Conservation (phyloP, 768 basidiomycete species). For the Xerocomellus intermedius region DNA sequence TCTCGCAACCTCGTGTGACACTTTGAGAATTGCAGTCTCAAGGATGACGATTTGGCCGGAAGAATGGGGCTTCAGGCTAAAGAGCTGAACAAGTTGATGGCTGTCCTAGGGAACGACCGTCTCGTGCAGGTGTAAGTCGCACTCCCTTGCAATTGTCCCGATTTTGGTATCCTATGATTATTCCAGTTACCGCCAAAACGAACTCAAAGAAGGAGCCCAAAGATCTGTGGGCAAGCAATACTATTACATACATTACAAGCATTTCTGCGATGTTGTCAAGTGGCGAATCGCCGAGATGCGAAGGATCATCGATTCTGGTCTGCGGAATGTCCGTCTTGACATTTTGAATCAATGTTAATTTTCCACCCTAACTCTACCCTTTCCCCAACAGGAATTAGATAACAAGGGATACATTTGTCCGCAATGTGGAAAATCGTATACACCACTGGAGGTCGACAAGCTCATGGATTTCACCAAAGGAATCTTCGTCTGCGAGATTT, state of each 20-base stretch:
- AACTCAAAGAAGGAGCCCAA: constrained; percentile 86
- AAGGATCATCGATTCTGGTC: constrained; percentile 80
- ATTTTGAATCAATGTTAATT: background rate
- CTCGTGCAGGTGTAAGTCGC: constrained; percentile 70
- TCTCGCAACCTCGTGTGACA: constrained; percentile 15
- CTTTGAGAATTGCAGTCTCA: constrained; percentile 55
- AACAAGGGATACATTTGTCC: constrained; percentile 98
- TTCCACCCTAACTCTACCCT: background rate
- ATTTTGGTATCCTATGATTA: background rate
- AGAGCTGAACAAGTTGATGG: constrained; percentile 87
- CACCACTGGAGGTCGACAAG: constrained; percentile 80
- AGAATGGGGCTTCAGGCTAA: constrained; percentile 87
- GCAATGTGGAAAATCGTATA: constrained; percentile 79
- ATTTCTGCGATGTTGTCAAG: constrained; percentile 96
- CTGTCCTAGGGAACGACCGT: constrained; percentile 73
- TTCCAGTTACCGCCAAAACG: constrained; percentile 81
- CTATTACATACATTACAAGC: constrained; percentile 94
- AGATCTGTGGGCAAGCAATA: constrained; percentile 88
- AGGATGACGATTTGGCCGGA: constrained; percentile 92
- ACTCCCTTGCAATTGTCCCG: background rate
- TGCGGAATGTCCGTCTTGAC: constrained; percentile 70
- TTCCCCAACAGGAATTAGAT: constrained; percentile 73
- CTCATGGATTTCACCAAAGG: constrained; percentile 71
- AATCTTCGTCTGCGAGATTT: constrained; percentile 83
- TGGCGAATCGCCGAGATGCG: constrained; percentile 96